A percentile compares a stretch with the other conserved stretches of the same genome.
Conservation (phyloP, 2,329 filamentous ascomycete species). For the Aspergillus neoniger region DNA sequence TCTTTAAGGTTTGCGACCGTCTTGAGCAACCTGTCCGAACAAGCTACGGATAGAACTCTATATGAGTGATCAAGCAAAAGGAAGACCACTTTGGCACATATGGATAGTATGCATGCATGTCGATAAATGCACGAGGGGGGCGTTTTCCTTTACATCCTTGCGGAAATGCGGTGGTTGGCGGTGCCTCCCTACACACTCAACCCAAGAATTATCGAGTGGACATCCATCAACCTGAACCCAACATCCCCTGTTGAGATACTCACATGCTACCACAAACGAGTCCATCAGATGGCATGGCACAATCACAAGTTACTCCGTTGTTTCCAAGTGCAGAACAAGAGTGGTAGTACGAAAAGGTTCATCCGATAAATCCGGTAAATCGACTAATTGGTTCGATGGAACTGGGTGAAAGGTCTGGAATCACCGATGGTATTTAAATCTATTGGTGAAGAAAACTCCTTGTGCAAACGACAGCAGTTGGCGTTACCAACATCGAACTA, state of each 20-base stretch:
- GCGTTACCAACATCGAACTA: constrained; percentile 25
- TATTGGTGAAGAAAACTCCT: constrained; percentile 18
- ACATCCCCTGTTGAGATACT: constrained; percentile 5
- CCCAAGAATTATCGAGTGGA: not conserved
- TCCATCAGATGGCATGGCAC: constrained; percentile 12
- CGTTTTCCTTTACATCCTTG: not conserved
- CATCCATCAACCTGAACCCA: not conserved
- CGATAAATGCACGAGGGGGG: not conserved
- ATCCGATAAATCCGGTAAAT: not conserved
- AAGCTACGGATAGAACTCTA: not conserved
- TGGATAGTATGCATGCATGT: no score
- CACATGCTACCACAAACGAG: constrained; percentile 9
- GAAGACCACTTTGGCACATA: not conserved
- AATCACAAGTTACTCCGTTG: constrained; percentile 8
- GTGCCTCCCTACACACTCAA: not conserved
- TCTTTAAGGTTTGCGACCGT: not conserved
- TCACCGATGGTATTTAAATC: constrained; percentile 24
- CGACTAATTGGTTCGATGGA: constrained; percentile 9
- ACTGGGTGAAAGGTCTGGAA: constrained; percentile 15
- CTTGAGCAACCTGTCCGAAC: not conserved
- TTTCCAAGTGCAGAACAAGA: not conserved
- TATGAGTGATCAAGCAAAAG: not conserved
- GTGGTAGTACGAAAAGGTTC: constrained; percentile 2
- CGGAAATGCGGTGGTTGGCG: not conserved
- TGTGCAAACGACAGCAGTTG: constrained; percentile 13